phyloP scores from a whole-genome alignment of 345 rosid species.

The Eucalyptus melliodora region DNA sequence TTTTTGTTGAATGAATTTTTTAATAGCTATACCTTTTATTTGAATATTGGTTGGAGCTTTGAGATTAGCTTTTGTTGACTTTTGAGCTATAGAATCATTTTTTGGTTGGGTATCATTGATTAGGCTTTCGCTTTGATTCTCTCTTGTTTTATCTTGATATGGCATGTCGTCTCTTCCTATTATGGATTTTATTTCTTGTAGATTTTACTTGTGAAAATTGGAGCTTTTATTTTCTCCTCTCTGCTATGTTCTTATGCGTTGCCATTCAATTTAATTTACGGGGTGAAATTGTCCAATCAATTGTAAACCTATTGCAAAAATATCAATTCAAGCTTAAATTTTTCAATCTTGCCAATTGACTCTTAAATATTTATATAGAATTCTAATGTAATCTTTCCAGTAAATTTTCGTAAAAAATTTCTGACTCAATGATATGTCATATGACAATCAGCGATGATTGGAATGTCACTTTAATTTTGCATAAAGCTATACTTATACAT shows the following conservation, averaged over 20 bases:
- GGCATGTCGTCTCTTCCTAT: neutral
- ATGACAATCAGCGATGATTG: fast-evolving
- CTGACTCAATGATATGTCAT: too few species aligned
- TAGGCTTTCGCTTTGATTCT: neutral
- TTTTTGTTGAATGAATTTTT: neutral
- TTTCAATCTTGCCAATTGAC: too few species aligned
- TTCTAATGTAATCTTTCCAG: too few species aligned
- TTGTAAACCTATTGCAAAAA: too few species aligned
- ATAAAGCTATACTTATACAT: neutral
- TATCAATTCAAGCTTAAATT: too few species aligned
- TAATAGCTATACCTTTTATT: neutral
- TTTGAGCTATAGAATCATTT: neutral
- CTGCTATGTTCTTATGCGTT: neutral
- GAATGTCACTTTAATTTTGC: too few species aligned
- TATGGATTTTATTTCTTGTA: neutral
- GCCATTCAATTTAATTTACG: neutral
- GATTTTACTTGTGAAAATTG: neutral
- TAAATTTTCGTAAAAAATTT: too few species aligned
- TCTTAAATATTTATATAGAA: too few species aligned
- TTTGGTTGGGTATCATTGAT: neutral
- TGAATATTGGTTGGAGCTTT: neutral
- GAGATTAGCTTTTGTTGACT: neutral
- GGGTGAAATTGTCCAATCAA: too few species aligned
- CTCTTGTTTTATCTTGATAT: neutral
- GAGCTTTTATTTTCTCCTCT: neutral